phyloP scores from a whole-genome alignment of 2,329 filamentous ascomycete genomes.

The Verticillium longisporum region DNA sequence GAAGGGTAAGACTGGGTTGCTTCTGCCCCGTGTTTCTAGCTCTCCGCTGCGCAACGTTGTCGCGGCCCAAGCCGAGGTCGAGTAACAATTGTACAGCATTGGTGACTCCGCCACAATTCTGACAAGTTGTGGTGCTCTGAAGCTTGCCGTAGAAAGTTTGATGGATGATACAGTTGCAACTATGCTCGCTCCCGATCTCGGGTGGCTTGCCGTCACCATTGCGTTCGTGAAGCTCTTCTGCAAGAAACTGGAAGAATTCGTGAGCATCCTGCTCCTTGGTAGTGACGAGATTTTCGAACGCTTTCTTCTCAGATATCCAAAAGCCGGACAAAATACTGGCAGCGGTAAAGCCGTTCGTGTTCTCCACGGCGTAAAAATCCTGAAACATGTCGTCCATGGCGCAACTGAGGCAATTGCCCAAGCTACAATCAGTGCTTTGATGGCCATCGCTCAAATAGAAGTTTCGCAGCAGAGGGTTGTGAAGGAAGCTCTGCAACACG shows the following conservation, averaged over 20 bases:
- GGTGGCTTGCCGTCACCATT: slow-evolving; percentile 65
- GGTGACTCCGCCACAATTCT: slow-evolving; percentile 76
- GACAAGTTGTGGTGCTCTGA: slow-evolving; percentile 84
- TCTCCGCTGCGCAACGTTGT: slow-evolving; percentile 62
- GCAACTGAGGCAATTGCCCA: slow-evolving; percentile 58
- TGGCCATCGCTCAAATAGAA: slow-evolving; percentile 92
- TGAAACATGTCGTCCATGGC: slow-evolving; percentile 70
- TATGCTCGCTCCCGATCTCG: slow-evolving; percentile 51
- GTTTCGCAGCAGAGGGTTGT: slow-evolving; percentile 85
- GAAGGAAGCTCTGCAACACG: slow-evolving; percentile 85
- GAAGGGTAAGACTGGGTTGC: slow-evolving; percentile 47
- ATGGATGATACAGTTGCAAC: slow-evolving; percentile 86
- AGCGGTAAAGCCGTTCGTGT: slow-evolving; percentile 83
- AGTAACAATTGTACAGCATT: slow-evolving; percentile 83
- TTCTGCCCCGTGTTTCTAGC: slow-evolving; percentile 46
- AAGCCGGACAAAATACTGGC: slow-evolving; percentile 83
- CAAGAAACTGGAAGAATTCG: slow-evolving; percentile 93
- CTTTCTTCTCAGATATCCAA: slow-evolving; percentile 76
- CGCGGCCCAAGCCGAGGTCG: slow-evolving; percentile 83
- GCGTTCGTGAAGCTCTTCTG: slow-evolving; percentile 82
- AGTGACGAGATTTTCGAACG: slow-evolving; percentile 70
- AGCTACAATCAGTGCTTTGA: slow-evolving; percentile 64
- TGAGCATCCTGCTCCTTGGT: slow-evolving; percentile 96
- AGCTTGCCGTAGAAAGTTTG: slow-evolving; percentile 91
- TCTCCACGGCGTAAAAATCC: slow-evolving; percentile 64